Evolutionary conservation across 1,284 basidiomycete species (phyloP), one percentile per base, ranked within the genome.

Genomic region (Apiotrichum veenhuisii): DNA sequence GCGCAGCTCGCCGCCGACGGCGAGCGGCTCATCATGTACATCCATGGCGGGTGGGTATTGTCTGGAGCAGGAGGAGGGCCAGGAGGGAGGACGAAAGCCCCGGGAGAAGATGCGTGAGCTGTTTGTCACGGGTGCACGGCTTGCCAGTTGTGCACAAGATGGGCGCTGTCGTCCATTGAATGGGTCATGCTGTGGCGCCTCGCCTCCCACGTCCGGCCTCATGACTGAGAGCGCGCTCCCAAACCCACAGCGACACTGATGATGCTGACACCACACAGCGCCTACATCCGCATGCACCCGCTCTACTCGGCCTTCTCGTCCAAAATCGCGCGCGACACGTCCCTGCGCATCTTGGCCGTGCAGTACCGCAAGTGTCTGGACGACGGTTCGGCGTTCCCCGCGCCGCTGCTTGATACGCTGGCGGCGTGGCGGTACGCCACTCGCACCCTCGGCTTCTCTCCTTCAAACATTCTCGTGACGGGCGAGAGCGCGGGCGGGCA

Each of bases 401-500:
- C 83, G 0, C 83, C 83, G 33, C 74, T 86, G 2, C 64, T 85
- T 10, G 84, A 86, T 61, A 81, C 80, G 0, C 70, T 85, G 8
- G 80, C 84, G 0, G 84, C 80, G 0, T 86, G 85, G 66, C 71
- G 78, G 46, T 83, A 85, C 65, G 80, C 85, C 22, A 78, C 84
- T 41, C 59, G 75, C 40, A 70, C 64, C 3, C 57, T 80, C 2
- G 57, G 60, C 17, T 80, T 82, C 64, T 68, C 70, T 0, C 74
- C 82, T 1, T 76, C 76, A 57, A 82, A 83, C 63, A 81, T 87
- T 50, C 71, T 84, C 44, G 67, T 88, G 36, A 79, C 82, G 9
- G 86, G 86, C 34, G 85, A 87, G 63, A 83, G 82, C 51, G 85
- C 86, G 0, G 86, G 86, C 3, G 86, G 83, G 0, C 86, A 87